A percentile compares a stretch with the other conserved stretches of the same genome.
Conservation (phyloP, 1,284 basidiomycete species). For the Uromyces viciae-fabae region DNA sequence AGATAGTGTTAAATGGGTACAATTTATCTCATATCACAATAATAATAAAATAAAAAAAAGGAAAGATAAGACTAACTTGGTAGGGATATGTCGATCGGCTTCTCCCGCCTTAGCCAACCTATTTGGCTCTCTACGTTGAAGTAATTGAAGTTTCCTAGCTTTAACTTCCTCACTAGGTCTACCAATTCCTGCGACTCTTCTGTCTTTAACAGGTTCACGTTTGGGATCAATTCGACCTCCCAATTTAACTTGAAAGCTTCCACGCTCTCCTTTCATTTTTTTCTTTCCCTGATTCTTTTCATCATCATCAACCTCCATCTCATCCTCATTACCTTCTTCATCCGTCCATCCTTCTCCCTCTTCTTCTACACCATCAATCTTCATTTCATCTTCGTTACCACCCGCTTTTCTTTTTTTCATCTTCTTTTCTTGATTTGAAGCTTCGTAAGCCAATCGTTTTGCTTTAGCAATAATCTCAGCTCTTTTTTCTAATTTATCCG, state of each 20-base stretch:
- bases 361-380: slow-evolving; percentile 56
- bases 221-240: slow-evolving; percentile 60
- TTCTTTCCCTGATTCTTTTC: slow-evolving; percentile 58
- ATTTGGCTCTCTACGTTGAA: slow-evolving; percentile 79
- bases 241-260: slow-evolving; percentile 59
- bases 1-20: slow-evolving; percentile 55
- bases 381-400: slow-evolving; percentile 54
- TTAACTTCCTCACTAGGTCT: slow-evolving; percentile 71
- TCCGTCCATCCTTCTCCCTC: slow-evolving; percentile 57
- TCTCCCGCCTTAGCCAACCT: slow-evolving; percentile 83
- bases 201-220: slow-evolving; percentile 66
- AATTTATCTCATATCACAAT: slow-evolving; percentile 32
- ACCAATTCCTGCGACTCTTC: slow-evolving; percentile 73
- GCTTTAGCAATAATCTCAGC: slow-evolving; percentile 77
- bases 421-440: slow-evolving; percentile 54
- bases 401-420: slow-evolving; percentile 63
- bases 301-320: slow-evolving; percentile 50
- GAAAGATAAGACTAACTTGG: slow-evolving; percentile 66
- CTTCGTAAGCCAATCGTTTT: slow-evolving; percentile 60
- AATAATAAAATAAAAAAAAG: background rate
- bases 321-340: slow-evolving; percentile 57
- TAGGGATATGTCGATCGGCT: slow-evolving; percentile 72
- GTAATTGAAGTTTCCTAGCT: slow-evolving; percentile 73
- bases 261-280: background rate
- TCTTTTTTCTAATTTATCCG: slow-evolving; percentile 78